Conservation (phyloP, 2,329 filamentous ascomycete genomes). For the Fragosphaeria purpurea region DNA sequence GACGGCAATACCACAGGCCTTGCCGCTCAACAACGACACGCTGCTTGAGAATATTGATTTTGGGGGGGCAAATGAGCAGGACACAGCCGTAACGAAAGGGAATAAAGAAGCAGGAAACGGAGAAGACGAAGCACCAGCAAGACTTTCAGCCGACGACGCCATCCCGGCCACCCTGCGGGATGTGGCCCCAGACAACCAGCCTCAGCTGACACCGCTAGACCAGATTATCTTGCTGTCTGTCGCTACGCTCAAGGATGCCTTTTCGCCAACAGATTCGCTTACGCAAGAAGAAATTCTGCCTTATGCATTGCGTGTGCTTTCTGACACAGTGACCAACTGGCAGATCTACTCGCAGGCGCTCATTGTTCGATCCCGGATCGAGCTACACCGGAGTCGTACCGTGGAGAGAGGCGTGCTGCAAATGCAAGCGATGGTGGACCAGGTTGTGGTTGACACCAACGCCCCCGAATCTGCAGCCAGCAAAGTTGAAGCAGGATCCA, state of each 20-base stretch:
- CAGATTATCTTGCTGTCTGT: slow-evolving; percentile 86
- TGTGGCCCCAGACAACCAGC: slow-evolving; percentile 70
- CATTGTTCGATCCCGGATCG: slow-evolving; percentile 79
- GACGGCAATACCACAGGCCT: slow-evolving; percentile 46
- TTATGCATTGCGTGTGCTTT: slow-evolving; percentile 78
- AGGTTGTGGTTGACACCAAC: slow-evolving; percentile 77
- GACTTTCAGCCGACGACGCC: slow-evolving; percentile 17
- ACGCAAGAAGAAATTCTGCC: slow-evolving; percentile 91
- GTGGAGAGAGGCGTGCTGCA: slow-evolving; percentile 84
- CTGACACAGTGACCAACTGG: slow-evolving; percentile 90
- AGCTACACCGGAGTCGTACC: slow-evolving; percentile 77
- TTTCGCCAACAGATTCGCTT: slow-evolving; percentile 69
- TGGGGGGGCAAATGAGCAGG: slow-evolving; percentile 23
- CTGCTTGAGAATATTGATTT: slow-evolving; percentile 83
- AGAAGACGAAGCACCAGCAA: too few species aligned
- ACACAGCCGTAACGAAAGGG: too few species aligned
- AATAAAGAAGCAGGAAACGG: too few species aligned
- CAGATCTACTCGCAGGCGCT: slow-evolving; percentile 94
- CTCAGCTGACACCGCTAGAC: slow-evolving; percentile 70
- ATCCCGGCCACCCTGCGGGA: slow-evolving; percentile 52
- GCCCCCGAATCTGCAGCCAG: slow-evolving; percentile 19
- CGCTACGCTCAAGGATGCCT: slow-evolving; percentile 78
- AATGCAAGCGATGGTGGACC: slow-evolving; percentile 89
- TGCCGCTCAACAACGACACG: slow-evolving; percentile 86
- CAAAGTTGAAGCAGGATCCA: background rate